Base-by-base conservation (phyloP, 305 asterid genomes). In the Solanum hybrid region DNA sequence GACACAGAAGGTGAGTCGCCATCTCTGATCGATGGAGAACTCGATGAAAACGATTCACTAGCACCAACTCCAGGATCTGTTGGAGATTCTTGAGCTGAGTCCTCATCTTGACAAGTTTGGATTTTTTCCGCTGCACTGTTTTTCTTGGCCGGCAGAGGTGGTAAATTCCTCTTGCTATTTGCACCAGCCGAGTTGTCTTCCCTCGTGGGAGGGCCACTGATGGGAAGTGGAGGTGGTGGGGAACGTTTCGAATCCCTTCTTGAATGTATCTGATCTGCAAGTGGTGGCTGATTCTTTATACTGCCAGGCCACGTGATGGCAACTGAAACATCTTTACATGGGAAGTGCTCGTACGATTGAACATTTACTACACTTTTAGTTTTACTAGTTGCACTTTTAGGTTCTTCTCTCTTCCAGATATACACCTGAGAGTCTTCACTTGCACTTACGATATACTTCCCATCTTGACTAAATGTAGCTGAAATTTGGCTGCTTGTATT, bases 381-480 rank as follows among this genome's bases (percentile, higher is more conserved):
- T 24, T 92, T 95, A 10, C 85, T 85, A 14, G 87, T 85, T n/a
- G 91, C 87, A 46, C 66, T 89, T 88, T 92, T 94, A 66, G 94
- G 86, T 60, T 94, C 95, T 82, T 92, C 96, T 9, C 93, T 94
- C 91, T 90, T 95, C 98, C 98, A 96, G 77, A 96, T 93, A 80
- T 95, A 96, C 56, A 96, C 96, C 38, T 96, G 98, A 17, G 98
- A 95, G 89, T 96, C 98, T 88, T 96, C 98, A 79, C 98, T 96
- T 60, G 98, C 98, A 60, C 98, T 92, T 76, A 96, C 76, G 17
- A 95, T 90, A 32, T 96, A 95, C 79, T 76, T 93, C 24, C 98
- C 98, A 14, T 95, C 96, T 72, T 95, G 92, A 76, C 94, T 94
- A 90, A 93, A 95, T 24, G 94, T 90, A 71, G 98, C 98, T 13